Evolutionary conservation across 83 land plant species (phyloP).

Genomic region (Isoetes engelmannii): DNA sequence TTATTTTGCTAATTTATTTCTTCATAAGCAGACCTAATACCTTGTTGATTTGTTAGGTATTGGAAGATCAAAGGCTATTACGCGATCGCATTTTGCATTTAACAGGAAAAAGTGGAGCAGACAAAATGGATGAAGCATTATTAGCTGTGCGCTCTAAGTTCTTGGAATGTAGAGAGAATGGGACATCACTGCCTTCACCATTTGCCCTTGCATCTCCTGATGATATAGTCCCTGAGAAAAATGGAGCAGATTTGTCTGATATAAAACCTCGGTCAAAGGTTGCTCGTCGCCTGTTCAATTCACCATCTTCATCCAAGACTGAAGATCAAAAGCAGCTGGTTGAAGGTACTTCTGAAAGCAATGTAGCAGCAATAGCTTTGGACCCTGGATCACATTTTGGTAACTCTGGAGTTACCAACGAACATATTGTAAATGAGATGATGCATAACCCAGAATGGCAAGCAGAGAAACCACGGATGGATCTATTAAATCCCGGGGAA

Average conservation of each 20-base stretch:
- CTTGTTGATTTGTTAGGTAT: conserved; percentile 47
- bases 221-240: background rate
- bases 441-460: conserved; percentile 48
- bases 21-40: background rate
- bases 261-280: conserved; percentile 16
- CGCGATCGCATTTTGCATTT: conserved; percentile 70
- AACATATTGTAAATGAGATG: conserved; percentile 70
- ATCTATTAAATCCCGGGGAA: too few relatives aligned
- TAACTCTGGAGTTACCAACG: conserved; percentile 53
- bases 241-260: background rate
- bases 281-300: conserved; percentile 17
- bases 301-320: background rate
- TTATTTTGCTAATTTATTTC: background rate
- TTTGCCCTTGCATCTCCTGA: conserved; percentile 31
- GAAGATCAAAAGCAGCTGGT: background rate
- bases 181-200: conserved; percentile 45
- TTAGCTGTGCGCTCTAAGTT: conserved; percentile 57
- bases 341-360: conserved; percentile 4
- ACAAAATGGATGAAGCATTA: conserved; percentile 72
- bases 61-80: conserved; percentile 78
- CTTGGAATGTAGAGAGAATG: conserved; percentile 56
- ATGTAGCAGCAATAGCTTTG: conserved; percentile 10
- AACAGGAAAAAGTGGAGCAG: conserved; percentile 71
- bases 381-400: conserved; percentile 11
- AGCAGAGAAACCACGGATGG: too few relatives aligned